Evolutionary conservation across 345 rosid species (phyloP).

Genomic region (Salix dunnii): DNA sequence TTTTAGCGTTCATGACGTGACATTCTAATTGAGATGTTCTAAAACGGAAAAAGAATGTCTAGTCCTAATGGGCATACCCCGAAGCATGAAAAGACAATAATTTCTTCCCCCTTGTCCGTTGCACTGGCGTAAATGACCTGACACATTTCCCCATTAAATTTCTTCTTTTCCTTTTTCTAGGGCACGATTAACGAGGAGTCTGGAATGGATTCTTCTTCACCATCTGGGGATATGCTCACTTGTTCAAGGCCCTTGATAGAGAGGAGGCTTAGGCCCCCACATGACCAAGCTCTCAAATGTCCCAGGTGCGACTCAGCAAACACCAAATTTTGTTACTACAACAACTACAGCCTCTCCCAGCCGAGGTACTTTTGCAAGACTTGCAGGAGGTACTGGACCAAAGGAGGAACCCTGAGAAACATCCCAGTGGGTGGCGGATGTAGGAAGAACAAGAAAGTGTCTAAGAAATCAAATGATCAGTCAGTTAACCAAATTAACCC

Average conservation of each 20-base stretch:
- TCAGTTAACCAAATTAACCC: slow-evolving; percentile 28
- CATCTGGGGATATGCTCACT: slow-evolving; percentile 79
- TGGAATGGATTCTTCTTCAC: slow-evolving; percentile 67
- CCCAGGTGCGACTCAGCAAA: slow-evolving; percentile 91
- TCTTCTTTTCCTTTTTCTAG: slow-evolving; percentile 21
- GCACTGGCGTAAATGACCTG: slow-evolving; percentile 4
- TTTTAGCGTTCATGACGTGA: neutral
- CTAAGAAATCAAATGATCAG: slow-evolving; percentile 44
- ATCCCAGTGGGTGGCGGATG: slow-evolving; percentile 98
- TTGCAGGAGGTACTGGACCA: slow-evolving; percentile 97
- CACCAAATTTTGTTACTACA: slow-evolving; percentile 97
- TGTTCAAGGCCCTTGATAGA: slow-evolving; percentile 89
- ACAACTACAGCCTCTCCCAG: slow-evolving; percentile 96
- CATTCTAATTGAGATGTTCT: slow-evolving; percentile 7
- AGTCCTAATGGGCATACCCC: neutral
- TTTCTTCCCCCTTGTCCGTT: neutral
- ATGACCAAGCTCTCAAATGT: slow-evolving; percentile 86
- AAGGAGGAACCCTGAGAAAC: slow-evolving; percentile 91
- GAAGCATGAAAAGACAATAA: slow-evolving; percentile 2
- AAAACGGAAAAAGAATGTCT: slow-evolving; percentile 7
- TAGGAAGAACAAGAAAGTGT: slow-evolving; percentile 80
- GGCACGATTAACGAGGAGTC: slow-evolving; percentile 56
- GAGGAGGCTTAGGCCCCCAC: slow-evolving; percentile 85
- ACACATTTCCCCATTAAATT: slow-evolving; percentile 8
- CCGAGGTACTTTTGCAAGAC: slow-evolving; percentile 98